Evolutionary conservation across 768 basidiomycete genomes (phyloP).

Genomic region (Psilocybe cubensis): DNA sequence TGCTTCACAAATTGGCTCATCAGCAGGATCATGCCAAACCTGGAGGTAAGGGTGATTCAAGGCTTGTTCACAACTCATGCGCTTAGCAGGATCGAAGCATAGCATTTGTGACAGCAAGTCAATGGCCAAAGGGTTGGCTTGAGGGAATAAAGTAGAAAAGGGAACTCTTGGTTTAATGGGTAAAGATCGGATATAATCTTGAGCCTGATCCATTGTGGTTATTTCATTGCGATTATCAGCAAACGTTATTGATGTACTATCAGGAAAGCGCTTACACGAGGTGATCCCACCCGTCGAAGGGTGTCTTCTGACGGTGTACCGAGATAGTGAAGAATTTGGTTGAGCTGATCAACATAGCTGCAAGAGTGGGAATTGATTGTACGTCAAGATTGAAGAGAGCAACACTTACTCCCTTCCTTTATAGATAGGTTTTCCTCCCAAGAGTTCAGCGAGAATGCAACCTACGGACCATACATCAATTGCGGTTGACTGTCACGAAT

Average conservation of each 20-base stretch:
- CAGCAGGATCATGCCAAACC: constrained; percentile 98
- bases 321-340: constrained; percentile 97
- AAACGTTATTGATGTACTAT: neutral
- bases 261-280: constrained; percentile 59
- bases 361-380: neutral
- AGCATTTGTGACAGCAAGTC: constrained; percentile 92
- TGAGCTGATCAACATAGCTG: constrained; percentile 97
- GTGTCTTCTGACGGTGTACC: constrained; percentile 98
- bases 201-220: too few relatives aligned
- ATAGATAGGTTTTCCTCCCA: constrained; percentile 94
- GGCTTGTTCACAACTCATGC: constrained; percentile 96
- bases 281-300: constrained; percentile 92
- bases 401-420: constrained; percentile 91
- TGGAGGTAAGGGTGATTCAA: constrained; percentile 92
- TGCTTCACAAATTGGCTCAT: constrained; percentile 85
- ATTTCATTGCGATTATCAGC: constrained; percentile 6
- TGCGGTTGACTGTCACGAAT: constrained; percentile 64
- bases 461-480: constrained; percentile 98
- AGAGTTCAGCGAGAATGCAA: constrained; percentile 90
- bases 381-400: neutral
- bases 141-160: constrained; percentile 90
- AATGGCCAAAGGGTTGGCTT: constrained; percentile 91
- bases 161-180: constrained; percentile 96
- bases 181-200: constrained; percentile 97
- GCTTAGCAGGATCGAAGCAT: constrained; percentile 94